A percentile compares a stretch with the other conserved stretches of the same genome.
These are phyloP conservation scores for Aspergillus felis DNA, from an alignment of 2,329 filamentous ascomycete species.

Conservation along the genomic window DNA sequence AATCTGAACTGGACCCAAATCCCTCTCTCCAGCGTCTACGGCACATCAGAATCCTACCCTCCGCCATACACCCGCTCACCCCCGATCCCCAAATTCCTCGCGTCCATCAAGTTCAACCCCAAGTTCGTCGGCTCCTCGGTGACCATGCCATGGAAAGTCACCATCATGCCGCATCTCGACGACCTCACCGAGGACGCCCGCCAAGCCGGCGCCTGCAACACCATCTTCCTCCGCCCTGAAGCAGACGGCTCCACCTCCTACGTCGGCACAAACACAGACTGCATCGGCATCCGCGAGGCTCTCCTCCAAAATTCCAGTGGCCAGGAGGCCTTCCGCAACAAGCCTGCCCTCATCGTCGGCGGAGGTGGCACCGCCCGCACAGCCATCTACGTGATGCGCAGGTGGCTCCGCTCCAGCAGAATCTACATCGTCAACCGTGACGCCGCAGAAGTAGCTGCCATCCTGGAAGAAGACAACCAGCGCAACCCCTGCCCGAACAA, in stretches of 20 bases:
- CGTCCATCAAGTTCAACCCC: constrained; percentile 33
- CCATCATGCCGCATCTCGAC: constrained; percentile 70
- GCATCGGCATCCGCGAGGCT: constrained; percentile 70
- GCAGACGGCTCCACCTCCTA: constrained; percentile 48
- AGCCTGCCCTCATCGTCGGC: constrained; percentile 69
- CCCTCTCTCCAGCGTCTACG: constrained; percentile 37
- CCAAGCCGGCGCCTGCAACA: constrained; percentile 76
- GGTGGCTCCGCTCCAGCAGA: constrained; percentile 62
- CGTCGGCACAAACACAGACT: constrained; percentile 78
- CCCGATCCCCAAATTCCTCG: constrained; percentile 32
- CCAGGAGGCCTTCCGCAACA: constrained; percentile 36
- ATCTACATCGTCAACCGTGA: constrained; percentile 80
- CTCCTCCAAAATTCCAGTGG: constrained; percentile 54
- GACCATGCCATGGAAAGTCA: constrained; percentile 81
- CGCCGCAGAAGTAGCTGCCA: constrained; percentile 59
- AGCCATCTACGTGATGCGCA: constrained; percentile 70
- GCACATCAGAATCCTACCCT: constrained; percentile 27
- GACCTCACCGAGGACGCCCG: constrained; percentile 68
- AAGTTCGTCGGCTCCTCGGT: constrained; percentile 61
- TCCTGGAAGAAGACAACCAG: constrained; percentile 61
- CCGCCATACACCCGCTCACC: constrained; percentile 34
- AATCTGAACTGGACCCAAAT: constrained; percentile 52
- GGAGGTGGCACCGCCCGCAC: constrained; percentile 75
- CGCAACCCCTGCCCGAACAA: constrained; percentile 43
- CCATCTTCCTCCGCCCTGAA: constrained; percentile 59